Evolutionary conservation across 2,329 filamentous ascomycete genomes (phyloP).

Genomic region (Penicillium verrucosum): DNA sequence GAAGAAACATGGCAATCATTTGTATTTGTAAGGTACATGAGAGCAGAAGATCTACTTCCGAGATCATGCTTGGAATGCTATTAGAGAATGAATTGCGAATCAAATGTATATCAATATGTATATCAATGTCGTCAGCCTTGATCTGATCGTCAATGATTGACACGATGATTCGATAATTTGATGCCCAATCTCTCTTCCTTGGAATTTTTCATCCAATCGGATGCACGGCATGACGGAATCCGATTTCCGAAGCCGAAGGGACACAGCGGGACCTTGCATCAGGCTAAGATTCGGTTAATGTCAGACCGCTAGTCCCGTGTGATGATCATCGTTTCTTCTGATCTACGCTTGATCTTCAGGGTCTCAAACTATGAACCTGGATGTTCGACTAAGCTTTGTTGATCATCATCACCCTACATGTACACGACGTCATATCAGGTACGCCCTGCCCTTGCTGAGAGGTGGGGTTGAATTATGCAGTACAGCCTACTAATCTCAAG

Average conservation of each 20-base stretch:
- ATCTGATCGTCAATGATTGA: not conserved
- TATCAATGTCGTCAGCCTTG: not conserved
- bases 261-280: not conserved
- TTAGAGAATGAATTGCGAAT: conserved; percentile 4
- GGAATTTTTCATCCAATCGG: not conserved
- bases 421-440: not conserved
- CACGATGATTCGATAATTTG: not conserved
- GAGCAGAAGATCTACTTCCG: not conserved
- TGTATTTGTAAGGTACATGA: not conserved
- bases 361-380: not conserved
- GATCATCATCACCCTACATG: not conserved
- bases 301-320: not conserved
- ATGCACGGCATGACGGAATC: conserved; percentile 5
- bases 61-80: not conserved
- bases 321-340: not conserved
- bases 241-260: conserved; percentile 2
- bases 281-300: not conserved
- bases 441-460: not conserved
- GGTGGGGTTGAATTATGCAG: not conserved
- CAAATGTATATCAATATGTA: not conserved
- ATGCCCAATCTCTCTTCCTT: not conserved
- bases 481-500: not conserved
- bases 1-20: not conserved
- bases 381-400: not conserved
- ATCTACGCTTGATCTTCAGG: not conserved